These are phyloP conservation scores for Fraxinus velutina DNA, from an alignment of 305 asterid species.

Conservation along the genomic window DNA sequence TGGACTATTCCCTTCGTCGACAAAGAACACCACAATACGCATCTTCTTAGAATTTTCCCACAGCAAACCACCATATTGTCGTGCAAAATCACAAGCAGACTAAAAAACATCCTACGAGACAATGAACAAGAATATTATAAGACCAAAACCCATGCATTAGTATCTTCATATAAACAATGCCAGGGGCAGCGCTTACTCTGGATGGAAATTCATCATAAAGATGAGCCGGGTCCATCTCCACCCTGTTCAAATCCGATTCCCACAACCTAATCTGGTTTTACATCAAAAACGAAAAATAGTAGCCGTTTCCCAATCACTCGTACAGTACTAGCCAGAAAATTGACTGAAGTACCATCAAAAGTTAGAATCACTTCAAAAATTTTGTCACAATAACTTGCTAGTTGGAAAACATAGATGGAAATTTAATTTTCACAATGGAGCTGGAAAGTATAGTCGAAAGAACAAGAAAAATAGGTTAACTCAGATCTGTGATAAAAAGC, in stretches of 20 bases:
- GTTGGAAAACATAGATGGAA: background rate
- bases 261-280: constrained; percentile 72
- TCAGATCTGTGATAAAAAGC: background rate
- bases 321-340: background rate
- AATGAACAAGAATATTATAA: background rate
- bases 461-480: background rate
- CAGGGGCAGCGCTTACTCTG: constrained; percentile 40
- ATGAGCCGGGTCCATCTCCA: constrained; percentile 68
- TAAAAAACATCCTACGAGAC: constrained; percentile 67
- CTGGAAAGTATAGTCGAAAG: background rate
- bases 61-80: constrained; percentile 62
- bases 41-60: constrained; percentile 79
- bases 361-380: background rate
- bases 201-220: constrained; percentile 79
- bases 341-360: background rate
- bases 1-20: constrained; percentile 49
- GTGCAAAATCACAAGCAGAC: constrained; percentile 83
- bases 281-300: background rate
- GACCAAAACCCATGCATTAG: background rate
- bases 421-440: background rate
- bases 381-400: background rate
- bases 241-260: constrained; percentile 94
- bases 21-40: constrained; percentile 65
- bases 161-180: background rate
- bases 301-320: background rate